Evolutionary conservation across 768 basidiomycete genomes (phyloP).

Genomic region (Lactarius akahatsu): DNA sequence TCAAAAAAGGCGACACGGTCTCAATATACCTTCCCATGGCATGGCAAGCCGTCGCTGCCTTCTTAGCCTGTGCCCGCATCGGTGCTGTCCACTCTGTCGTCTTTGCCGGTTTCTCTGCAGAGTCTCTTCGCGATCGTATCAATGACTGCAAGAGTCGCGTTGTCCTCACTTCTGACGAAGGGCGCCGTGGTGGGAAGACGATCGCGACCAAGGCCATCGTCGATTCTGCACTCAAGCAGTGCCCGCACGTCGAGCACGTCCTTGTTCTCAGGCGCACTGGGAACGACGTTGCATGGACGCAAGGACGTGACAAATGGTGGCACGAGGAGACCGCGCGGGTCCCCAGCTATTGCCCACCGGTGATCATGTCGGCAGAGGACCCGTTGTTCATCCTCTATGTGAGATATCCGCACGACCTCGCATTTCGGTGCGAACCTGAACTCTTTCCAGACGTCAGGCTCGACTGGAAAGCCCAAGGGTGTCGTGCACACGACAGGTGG

Average conservation of each 20-base stretch:
- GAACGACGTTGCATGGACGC: conserved; percentile 72
- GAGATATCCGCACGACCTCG: conserved; percentile 37
- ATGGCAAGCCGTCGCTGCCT: conserved; percentile 93
- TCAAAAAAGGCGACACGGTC: conserved; percentile 95
- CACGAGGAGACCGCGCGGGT: conserved; percentile 87
- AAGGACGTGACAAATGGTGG: conserved; percentile 94
- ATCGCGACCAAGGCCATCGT: conserved; percentile 95
- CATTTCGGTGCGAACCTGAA: not conserved
- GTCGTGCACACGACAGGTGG: conserved; percentile 88
- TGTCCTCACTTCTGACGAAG: conserved; percentile 96
- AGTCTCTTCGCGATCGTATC: conserved; percentile 89
- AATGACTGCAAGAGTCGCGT: conserved; percentile 87
- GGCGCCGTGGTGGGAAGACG: conserved; percentile 87
- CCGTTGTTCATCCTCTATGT: conserved; percentile 99
- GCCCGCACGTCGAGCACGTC: conserved; percentile 85
- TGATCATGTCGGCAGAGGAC: conserved; percentile 89
- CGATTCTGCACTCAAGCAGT: conserved; percentile 84
- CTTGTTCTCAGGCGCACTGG: conserved; percentile 89
- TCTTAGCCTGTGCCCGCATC: conserved; percentile 97
- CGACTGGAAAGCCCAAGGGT: conserved; percentile 96
- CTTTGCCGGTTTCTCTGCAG: conserved; percentile 95
- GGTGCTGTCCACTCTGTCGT: conserved; percentile 97
- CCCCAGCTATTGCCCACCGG: conserved; percentile 83
- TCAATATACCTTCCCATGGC: conserved; percentile 93
- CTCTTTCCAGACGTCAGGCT: conserved; percentile 75